A percentile compares a stretch with the other conserved stretches of the same genome.
These are phyloP conservation scores for Silene noctiflora DNA, from an alignment of 179 eudicot genomes.

Conservation along the genomic window DNA sequence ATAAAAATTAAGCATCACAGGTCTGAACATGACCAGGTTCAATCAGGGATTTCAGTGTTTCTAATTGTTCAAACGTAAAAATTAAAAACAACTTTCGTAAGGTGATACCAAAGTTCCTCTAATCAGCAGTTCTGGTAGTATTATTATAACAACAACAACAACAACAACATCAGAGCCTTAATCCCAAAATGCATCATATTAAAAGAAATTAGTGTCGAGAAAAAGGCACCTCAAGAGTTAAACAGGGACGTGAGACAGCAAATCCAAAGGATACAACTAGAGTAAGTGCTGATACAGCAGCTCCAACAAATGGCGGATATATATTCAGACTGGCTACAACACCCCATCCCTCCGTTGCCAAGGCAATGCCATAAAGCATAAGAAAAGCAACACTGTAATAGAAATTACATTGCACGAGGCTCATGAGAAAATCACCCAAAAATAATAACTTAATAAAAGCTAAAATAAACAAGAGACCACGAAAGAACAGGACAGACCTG, in stretches of 20 bases:
- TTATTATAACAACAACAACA: no score
- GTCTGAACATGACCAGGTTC: not conserved
- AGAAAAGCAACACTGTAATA: conserved; percentile 79
- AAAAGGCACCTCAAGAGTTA: conserved; percentile 77
- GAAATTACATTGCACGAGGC: conserved; percentile 21
- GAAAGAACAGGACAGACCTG: conserved; percentile 54
- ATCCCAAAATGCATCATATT: no score
- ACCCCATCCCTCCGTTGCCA: conserved; percentile 98
- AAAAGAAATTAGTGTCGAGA: not conserved
- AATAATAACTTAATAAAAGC: not conserved
- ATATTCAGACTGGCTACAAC: conserved; percentile 95
- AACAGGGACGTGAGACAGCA: conserved; percentile 97
- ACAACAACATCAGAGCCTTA: no score
- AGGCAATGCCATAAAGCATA: conserved; percentile 87
- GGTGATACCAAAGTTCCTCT: not conserved
- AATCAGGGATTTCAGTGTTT: not conserved
- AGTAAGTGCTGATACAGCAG: conserved; percentile 96
- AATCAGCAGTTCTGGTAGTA: conserved; percentile 2
- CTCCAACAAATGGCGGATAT: conserved; percentile 97
- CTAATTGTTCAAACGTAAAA: not conserved
- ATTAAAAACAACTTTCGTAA: not conserved
- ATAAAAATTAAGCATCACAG: not conserved
- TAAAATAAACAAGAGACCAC: not conserved
- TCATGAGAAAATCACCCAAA: not conserved
- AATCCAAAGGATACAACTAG: conserved; percentile 96